These are phyloP conservation scores for Paxillus ammoniavirescens DNA, from an alignment of 768 basidiomycete genomes.

Conservation along the genomic window DNA sequence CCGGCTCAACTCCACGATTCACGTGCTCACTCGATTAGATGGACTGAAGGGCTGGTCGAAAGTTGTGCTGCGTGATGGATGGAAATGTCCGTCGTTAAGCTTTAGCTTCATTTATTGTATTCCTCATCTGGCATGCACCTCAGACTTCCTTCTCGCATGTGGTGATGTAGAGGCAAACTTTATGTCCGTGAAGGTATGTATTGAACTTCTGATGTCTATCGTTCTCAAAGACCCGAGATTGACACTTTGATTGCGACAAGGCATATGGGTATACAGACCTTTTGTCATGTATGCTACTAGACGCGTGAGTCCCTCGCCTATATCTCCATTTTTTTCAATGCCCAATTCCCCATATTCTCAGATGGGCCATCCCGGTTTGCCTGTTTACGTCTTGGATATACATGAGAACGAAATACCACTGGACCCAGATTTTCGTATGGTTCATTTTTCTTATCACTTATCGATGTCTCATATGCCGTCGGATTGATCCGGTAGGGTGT, in stretches of 20 bases:
- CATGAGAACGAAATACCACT: constrained; percentile 75
- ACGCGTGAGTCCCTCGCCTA: constrained; percentile 51
- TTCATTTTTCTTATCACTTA: not conserved
- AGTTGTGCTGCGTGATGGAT: constrained; percentile 73
- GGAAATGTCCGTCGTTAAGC: constrained; percentile 65
- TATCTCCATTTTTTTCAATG: not conserved
- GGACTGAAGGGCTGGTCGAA: constrained; percentile 78
- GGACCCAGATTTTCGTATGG: constrained; percentile 75
- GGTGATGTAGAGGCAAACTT: constrained; percentile 87
- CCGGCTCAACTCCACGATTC: not conserved
- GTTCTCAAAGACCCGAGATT: not conserved
- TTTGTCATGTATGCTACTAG: constrained; percentile 88
- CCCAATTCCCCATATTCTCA: constrained; percentile 23
- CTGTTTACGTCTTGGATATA: constrained; percentile 78
- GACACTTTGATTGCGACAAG: constrained; percentile 27
- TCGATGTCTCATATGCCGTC: not conserved
- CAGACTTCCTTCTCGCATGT: constrained; percentile 77
- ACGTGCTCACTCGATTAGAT: constrained; percentile 42
- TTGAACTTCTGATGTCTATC: not conserved
- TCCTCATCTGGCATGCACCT: not conserved
- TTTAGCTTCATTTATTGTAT: not conserved
- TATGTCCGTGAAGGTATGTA: constrained; percentile 67
- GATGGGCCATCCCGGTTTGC: constrained; percentile 88
- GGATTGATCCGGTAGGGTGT: constrained; percentile 50
- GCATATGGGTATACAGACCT: constrained; percentile 85